Conservation (phyloP, 768 basidiomycete species). For the Amyloporia xantha region DNA sequence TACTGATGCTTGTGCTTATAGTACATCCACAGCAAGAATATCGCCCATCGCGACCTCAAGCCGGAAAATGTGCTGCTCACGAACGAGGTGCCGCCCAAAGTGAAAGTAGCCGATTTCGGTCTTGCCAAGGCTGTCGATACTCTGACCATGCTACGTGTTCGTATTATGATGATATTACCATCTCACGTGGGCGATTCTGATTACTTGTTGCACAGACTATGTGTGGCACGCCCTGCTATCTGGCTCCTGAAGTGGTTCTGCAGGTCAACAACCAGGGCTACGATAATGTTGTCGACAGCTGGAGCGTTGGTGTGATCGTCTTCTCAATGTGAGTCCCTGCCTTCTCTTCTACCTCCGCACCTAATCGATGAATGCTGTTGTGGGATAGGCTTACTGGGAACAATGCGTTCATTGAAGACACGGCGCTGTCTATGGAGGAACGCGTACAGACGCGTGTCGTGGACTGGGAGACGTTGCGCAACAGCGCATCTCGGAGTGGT, state of each 20-base stretch:
- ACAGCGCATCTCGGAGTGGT: constrained; percentile 4
- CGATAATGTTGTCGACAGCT: constrained; percentile 86
- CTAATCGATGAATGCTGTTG: neutral
- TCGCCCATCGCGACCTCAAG: constrained; percentile 92
- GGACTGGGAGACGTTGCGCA: constrained; percentile 50
- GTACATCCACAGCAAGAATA: constrained; percentile 69
- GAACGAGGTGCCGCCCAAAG: constrained; percentile 51
- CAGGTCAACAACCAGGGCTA: constrained; percentile 67
- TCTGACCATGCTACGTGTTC: constrained; percentile 66
- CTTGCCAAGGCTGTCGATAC: constrained; percentile 88
- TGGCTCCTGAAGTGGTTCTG: constrained; percentile 86
- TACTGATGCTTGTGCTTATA: constrained; percentile 9
- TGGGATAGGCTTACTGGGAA: constrained; percentile 62
- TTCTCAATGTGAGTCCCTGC: constrained; percentile 70
- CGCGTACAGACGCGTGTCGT: constrained; percentile 53
- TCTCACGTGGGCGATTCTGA: neutral
- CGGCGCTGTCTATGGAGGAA: constrained; percentile 48
- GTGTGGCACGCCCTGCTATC: constrained; percentile 94
- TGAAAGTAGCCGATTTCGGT: constrained; percentile 95
- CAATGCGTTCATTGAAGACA: constrained; percentile 82
- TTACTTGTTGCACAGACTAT: constrained; percentile 64
- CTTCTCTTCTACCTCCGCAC: neutral
- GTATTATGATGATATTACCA: constrained; percentile 19
- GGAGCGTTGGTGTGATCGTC: constrained; percentile 94
- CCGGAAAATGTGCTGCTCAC: constrained; percentile 93